phyloP scores from a whole-genome alignment of 305 asterid species.

The Fraxinus paxiana region DNA sequence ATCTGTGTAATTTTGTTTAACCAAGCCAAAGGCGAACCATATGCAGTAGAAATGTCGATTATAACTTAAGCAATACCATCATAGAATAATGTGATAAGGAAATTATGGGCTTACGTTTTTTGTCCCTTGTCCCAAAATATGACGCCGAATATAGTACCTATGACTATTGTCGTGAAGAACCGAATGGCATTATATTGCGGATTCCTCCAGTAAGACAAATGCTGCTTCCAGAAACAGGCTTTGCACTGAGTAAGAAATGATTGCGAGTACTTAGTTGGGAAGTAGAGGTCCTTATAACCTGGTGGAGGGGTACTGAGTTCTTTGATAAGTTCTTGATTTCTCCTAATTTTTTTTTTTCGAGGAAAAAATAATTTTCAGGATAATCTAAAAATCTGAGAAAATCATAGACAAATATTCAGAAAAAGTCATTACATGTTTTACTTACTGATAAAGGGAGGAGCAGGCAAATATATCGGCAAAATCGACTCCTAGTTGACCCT shows the following conservation, averaged over 20 bases:
- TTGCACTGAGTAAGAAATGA: slow-evolving; percentile 40
- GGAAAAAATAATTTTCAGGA: not conserved
- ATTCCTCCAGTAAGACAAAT: slow-evolving; percentile 52
- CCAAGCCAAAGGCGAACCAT: not conserved
- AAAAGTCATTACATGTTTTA: not conserved
- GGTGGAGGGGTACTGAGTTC: slow-evolving; percentile 43
- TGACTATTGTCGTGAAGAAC: slow-evolving; percentile 34
- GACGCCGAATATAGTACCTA: slow-evolving; percentile 39
- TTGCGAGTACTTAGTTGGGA: slow-evolving; percentile 38
- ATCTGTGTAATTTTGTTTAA: not conserved
- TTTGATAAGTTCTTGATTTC: slow-evolving; percentile 36
- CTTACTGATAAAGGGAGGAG: slow-evolving; percentile 45
- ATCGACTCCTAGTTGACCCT: slow-evolving; percentile 37
- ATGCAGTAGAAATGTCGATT: not conserved
- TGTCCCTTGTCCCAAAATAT: slow-evolving; percentile 52
- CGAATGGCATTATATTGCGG: slow-evolving; percentile 43
- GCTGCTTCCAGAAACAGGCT: slow-evolving; percentile 57
- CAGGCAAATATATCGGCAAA: slow-evolving; percentile 40
- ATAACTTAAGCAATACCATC: not conserved
- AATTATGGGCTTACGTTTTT: slow-evolving; percentile 29
- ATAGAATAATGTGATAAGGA: not conserved
- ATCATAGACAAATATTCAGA: not conserved
- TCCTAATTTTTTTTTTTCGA: slow-evolving; percentile 23
- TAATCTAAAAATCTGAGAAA: not conserved
- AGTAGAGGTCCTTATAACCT: slow-evolving; percentile 37